Conservation (phyloP, 192 early-diverging fungal species). For the Dimargaris cristalligena region DNA sequence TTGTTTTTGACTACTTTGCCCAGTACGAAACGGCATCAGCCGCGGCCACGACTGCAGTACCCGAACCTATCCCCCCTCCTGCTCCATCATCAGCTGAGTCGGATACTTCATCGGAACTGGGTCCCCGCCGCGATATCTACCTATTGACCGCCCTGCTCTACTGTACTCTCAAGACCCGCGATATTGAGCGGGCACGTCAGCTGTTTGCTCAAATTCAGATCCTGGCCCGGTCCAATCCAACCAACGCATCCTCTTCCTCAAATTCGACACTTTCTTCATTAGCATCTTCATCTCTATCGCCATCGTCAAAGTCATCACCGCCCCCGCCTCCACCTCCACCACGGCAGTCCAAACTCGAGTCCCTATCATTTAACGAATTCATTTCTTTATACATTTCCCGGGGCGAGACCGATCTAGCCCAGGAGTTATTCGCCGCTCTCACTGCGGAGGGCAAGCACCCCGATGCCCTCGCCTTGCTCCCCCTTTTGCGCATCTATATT, state of each 20-base stretch:
- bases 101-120: not conserved
- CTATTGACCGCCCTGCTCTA: not conserved
- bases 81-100: too few species aligned
- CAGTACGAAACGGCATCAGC: not conserved
- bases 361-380: slow-evolving; percentile 1
- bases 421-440: not conserved
- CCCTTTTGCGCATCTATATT: slow-evolving; percentile 1
- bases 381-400: not conserved
- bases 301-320: too few species aligned
- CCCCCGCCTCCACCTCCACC: too few species aligned
- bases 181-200: not conserved
- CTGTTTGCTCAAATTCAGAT: not conserved
- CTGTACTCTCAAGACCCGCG: not conserved
- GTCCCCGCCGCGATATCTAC: not conserved
- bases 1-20: not conserved
- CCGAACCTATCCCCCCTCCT: not conserved
- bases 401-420: not conserved
- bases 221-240: not conserved
- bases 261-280: too few species aligned
- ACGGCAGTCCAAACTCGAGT: not conserved
- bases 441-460: not conserved
- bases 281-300: too few species aligned
- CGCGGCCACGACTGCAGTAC: too few species aligned
- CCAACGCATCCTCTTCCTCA: not conserved
- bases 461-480: not conserved